Conservation (phyloP, 208 protist genomes). For the Acanthamoeba comandoni region DNA sequence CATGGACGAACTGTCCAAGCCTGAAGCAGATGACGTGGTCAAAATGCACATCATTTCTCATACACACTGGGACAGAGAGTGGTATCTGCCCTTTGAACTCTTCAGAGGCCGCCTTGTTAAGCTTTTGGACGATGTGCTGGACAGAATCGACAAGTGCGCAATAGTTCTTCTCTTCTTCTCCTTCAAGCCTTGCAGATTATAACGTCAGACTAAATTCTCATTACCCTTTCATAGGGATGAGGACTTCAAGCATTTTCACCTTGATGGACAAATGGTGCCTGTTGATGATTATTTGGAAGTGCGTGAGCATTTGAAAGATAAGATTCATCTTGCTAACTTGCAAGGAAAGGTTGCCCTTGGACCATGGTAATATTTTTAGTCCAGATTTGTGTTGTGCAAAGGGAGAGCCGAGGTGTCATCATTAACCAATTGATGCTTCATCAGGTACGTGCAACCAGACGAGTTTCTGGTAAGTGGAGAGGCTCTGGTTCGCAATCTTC, state of each 20-base stretch:
- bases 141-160: neutral
- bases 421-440: neutral
- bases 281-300: constrained; percentile 47
- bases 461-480: constrained; percentile 56
- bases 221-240: too few species aligned
- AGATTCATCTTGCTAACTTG: constrained; percentile 14
- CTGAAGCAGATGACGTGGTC: neutral
- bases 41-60: constrained; percentile 69
- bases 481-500: constrained; percentile 27
- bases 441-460: constrained; percentile 62
- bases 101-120: constrained; percentile 53
- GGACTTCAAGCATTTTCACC: constrained; percentile 65
- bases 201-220: too few species aligned
- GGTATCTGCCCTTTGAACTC: constrained; percentile 63
- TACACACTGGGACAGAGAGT: constrained; percentile 72
- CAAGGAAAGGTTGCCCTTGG: constrained; percentile 44
- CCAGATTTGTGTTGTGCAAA: neutral
- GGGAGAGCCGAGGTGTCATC: neutral
- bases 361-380: constrained; percentile 27
- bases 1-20: neutral
- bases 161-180: too few species aligned
- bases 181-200: too few species aligned
- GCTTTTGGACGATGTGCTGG: constrained; percentile 55
- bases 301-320: constrained; percentile 10
- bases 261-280: constrained; percentile 71